These are phyloP conservation scores for Hypoxylon sp. DNA, from an alignment of 2,329 filamentous ascomycete genomes.

Conservation along the genomic window DNA sequence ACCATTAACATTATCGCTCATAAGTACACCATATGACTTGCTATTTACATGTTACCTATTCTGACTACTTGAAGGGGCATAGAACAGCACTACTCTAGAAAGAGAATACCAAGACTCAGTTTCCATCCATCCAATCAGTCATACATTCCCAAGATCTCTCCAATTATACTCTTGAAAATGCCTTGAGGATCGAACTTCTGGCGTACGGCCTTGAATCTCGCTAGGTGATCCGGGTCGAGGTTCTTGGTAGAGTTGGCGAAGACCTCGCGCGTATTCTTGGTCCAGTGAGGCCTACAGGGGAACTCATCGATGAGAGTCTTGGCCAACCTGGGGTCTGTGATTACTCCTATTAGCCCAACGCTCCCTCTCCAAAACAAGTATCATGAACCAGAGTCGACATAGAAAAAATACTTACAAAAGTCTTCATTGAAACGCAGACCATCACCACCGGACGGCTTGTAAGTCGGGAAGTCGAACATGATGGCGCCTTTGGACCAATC, in stretches of 20 bases:
- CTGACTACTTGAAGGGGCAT: background rate
- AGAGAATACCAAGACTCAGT: background rate
- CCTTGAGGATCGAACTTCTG: constrained; percentile 65
- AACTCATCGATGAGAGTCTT: constrained; percentile 65
- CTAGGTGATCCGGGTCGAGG: constrained; percentile 62
- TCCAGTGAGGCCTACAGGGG: constrained; percentile 68
- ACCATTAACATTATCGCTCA: constrained; percentile 26
- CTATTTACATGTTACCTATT: constrained; percentile 8
- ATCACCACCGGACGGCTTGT: constrained; percentile 62
- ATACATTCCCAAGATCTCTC: constrained; percentile 65
- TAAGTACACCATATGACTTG: constrained; percentile 18
- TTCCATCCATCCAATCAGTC: constrained; percentile 35
- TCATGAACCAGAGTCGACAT: background rate
- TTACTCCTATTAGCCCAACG: constrained; percentile 41
- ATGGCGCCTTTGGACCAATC: constrained; percentile 67
- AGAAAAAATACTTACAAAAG: constrained; percentile 60
- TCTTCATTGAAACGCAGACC: constrained; percentile 64
- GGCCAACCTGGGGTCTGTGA: constrained; percentile 60
- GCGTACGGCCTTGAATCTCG: constrained; percentile 64
- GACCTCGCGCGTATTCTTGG: constrained; percentile 67
- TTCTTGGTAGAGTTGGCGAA: constrained; percentile 63
- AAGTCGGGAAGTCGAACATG: constrained; percentile 69
- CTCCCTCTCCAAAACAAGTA: background rate
- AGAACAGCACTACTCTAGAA: background rate
- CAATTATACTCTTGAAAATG: constrained; percentile 64